phyloP scores from a whole-genome alignment of 2,329 filamentous ascomycete species.

The Cytospora piceae region DNA sequence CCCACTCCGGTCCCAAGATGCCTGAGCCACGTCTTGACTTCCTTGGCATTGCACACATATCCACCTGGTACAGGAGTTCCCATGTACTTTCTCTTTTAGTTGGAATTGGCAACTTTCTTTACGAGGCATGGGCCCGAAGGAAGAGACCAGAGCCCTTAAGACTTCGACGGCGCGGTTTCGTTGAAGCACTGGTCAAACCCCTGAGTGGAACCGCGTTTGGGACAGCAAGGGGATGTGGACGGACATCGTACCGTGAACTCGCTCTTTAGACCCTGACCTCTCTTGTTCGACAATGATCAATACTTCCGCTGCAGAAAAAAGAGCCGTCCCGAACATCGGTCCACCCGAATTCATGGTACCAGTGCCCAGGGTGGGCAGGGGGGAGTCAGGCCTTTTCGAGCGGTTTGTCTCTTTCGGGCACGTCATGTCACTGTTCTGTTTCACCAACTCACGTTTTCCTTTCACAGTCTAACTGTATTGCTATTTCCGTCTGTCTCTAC shows the following conservation, averaged over 20 bases:
- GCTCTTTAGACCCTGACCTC: neutral
- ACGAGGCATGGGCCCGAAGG: neutral
- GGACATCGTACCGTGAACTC: neutral
- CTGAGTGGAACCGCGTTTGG: slow-evolving; percentile 2
- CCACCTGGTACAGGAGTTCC: slow-evolving; percentile 17
- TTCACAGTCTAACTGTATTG: slow-evolving; percentile 5
- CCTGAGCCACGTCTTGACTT: slow-evolving; percentile 25
- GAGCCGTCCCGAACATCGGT: slow-evolving; percentile 10
- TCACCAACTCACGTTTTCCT: slow-evolving; percentile 25
- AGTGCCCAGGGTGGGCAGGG: slow-evolving; percentile 5
- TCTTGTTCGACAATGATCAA: neutral
- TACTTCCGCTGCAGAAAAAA: neutral
- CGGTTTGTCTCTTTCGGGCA: slow-evolving; percentile 22
- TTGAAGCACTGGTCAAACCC: slow-evolving; percentile 1
- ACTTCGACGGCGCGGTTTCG: neutral
- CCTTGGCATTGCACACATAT: slow-evolving; percentile 27
- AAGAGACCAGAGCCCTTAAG: neutral
- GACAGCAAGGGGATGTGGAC: slow-evolving; percentile 5
- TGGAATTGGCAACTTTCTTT: slow-evolving; percentile 5
- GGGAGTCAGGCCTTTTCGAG: slow-evolving; percentile 6
- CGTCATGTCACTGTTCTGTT: slow-evolving; percentile 27
- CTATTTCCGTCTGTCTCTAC: slow-evolving; percentile 26
- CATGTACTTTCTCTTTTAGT: slow-evolving; percentile 4
- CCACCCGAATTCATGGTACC: slow-evolving; percentile 22
- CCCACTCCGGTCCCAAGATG: slow-evolving; percentile 7